phyloP scores from a whole-genome alignment of 495 filamentous ascomycete species.

The Wilcoxina mikolae region DNA sequence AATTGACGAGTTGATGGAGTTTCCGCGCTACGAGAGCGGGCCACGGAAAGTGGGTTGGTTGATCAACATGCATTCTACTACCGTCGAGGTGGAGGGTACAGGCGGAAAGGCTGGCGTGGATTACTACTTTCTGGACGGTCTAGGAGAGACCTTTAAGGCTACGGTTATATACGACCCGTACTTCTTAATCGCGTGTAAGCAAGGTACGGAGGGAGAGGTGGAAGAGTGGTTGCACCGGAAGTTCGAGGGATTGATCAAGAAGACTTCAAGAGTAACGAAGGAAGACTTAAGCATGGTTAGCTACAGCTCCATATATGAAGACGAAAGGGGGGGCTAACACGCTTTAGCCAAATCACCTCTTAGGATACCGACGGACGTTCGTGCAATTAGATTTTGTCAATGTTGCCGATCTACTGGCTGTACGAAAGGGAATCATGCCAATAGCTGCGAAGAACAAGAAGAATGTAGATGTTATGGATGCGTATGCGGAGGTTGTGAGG shows the following conservation, averaged over 20 bases:
- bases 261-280: conserved; percentile 61
- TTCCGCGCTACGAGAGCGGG: conserved; percentile 80
- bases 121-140: conserved; percentile 92
- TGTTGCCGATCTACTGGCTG: conserved; percentile 67
- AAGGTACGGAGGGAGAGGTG: conserved; percentile 60
- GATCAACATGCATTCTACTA: conserved; percentile 83
- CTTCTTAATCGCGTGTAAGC: conserved; percentile 76
- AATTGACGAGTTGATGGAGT: conserved; percentile 91
- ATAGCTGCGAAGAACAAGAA: conserved; percentile 95
- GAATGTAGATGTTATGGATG: conserved; percentile 88
- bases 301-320: background rate
- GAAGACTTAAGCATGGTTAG: conserved; percentile 74
- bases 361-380: conserved; percentile 78
- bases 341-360: conserved; percentile 66
- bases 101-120: conserved; percentile 77
- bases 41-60: conserved; percentile 81
- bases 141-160: conserved; percentile 87
- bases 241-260: conserved; percentile 69
- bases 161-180: conserved; percentile 95
- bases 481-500: conserved; percentile 91
- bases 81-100: conserved; percentile 67
- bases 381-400: conserved; percentile 77
- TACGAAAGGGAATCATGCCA: conserved; percentile 67
- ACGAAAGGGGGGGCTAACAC: conserved; percentile 1
- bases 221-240: conserved; percentile 86